Evolutionary conservation across 805 yeast genomes (phyloP).

Genomic region (Suhomyces sp.): DNA sequence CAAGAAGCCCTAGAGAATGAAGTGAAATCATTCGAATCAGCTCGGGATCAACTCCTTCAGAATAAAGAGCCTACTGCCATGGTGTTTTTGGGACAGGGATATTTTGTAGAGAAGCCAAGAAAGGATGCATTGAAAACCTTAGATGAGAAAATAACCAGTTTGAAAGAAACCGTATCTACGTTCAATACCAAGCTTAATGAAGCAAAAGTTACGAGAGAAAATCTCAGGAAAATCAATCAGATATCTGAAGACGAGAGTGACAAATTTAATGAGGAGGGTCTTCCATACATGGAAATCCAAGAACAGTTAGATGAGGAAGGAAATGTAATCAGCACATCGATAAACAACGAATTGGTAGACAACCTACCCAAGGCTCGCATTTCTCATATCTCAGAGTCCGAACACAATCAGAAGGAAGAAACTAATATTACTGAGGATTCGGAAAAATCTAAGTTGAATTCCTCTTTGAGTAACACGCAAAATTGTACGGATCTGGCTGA

Average conservation of each 20-base stretch:
- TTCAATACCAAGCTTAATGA: constrained; percentile 38
- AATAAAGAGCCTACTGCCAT: constrained; percentile 12
- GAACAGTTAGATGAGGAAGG: constrained; percentile 83
- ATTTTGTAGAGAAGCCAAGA: constrained; percentile 33
- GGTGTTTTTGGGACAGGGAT: constrained; percentile 40
- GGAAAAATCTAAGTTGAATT: not conserved
- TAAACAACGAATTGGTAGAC: constrained; percentile 19
- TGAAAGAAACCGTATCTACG: constrained; percentile 39
- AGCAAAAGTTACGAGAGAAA: constrained; percentile 30
- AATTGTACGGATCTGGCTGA: not conserved
- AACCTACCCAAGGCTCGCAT: not conserved
- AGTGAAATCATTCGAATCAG: constrained; percentile 1
- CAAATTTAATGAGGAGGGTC: constrained; percentile 40
- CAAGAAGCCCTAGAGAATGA: constrained; percentile 6
- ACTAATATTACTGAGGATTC: not conserved
- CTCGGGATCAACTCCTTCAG: constrained; percentile 1
- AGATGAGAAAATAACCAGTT: constrained; percentile 21
- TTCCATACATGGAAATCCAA: constrained; percentile 76
- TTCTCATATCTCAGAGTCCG: not conserved
- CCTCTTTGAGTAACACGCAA: not conserved
- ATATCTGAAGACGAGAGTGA: constrained; percentile 10
- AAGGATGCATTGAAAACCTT: constrained; percentile 27
- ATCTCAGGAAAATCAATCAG: constrained; percentile 18
- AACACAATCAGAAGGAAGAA: not conserved
- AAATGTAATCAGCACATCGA: constrained; percentile 45